Conservation (phyloP, 1,139 yeast genomes). For the Yamadazyma songkhlaensis region DNA sequence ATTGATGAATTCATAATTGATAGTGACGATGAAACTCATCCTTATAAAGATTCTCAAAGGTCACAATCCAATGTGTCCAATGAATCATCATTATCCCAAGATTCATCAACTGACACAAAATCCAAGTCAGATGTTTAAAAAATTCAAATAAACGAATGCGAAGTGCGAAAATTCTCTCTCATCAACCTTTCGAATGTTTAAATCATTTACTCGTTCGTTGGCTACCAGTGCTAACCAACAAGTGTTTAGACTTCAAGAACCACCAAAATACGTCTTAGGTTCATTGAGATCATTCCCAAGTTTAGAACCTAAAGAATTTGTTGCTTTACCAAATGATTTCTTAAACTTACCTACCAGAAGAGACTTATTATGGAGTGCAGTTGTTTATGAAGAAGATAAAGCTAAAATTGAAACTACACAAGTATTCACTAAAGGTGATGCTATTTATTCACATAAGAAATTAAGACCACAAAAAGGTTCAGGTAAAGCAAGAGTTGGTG, state of each 20-base stretch:
- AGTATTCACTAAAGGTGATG: slow-evolving; percentile 82
- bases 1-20: slow-evolving; percentile 34
- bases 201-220: slow-evolving; percentile 26
- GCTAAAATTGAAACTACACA: slow-evolving; percentile 78
- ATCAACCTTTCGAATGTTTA: slow-evolving; percentile 18
- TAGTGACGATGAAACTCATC: slow-evolving; percentile 42
- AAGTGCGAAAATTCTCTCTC: slow-evolving; percentile 1
- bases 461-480: slow-evolving; percentile 88
- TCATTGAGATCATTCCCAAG: slow-evolving; percentile 84
- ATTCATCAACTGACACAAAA: too few species aligned
- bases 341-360: slow-evolving; percentile 78
- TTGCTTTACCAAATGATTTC: slow-evolving; percentile 70
- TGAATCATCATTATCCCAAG: too few species aligned
- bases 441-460: slow-evolving; percentile 82
- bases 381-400: slow-evolving; percentile 85
- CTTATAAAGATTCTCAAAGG: slow-evolving; percentile 1
- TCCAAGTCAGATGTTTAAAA: too few species aligned
- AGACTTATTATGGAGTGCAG: slow-evolving; percentile 93
- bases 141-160: background rate
- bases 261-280: slow-evolving; percentile 78
- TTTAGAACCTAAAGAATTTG: slow-evolving; percentile 73
- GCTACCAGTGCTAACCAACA: slow-evolving; percentile 25
- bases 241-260: slow-evolving; percentile 32
- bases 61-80: background rate
- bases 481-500: slow-evolving; percentile 96